Percentiles rank a stretch among this genome's conserved stretches.
These are phyloP conservation scores for Aphanomyces euteiches DNA, from an alignment of 352 stramenopile species.

Conservation along the genomic window DNA sequence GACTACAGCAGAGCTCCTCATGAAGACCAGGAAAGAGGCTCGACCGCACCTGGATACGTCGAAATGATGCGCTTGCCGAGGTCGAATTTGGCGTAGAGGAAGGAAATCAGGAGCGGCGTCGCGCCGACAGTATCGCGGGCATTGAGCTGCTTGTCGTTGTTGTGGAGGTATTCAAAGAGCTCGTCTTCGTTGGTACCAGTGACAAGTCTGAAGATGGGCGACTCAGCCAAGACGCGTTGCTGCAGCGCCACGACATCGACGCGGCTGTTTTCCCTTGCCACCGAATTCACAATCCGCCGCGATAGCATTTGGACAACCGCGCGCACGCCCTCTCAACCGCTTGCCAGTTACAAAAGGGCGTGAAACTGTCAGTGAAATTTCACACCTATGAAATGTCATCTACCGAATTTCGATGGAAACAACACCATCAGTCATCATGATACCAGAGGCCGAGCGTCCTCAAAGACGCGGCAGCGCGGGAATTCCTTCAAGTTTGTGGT, in stretches of 20 bases:
- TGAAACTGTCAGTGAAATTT: too few species aligned
- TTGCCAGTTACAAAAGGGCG: background rate
- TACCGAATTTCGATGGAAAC: too few species aligned
- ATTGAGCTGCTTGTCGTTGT: conserved; percentile 38
- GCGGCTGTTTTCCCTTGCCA: too few species aligned
- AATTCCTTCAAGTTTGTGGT: too few species aligned
- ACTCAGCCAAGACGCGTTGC: conserved; percentile 49
- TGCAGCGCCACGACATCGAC: conserved; percentile 64
- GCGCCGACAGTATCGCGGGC: conserved; percentile 50
- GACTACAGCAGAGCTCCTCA: background rate
- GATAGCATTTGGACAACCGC: background rate
- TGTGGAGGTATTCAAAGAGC: conserved; percentile 37
- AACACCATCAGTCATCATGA: too few species aligned
- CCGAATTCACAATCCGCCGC: background rate
- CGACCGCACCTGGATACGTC: conserved; percentile 15
- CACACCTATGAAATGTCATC: too few species aligned
- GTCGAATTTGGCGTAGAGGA: conserved; percentile 56
- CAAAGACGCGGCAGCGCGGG: too few species aligned
- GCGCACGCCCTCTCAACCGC: background rate
- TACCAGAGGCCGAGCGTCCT: too few species aligned
- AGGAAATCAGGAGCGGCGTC: conserved; percentile 49
- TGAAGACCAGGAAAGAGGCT: background rate
- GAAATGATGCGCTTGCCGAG: conserved; percentile 46
- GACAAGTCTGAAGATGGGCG: conserved; percentile 50
- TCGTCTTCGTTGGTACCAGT: conserved; percentile 41